Base-by-base conservation (phyloP, 495 filamentous ascomycete species). In the Penicillium angulare region DNA sequence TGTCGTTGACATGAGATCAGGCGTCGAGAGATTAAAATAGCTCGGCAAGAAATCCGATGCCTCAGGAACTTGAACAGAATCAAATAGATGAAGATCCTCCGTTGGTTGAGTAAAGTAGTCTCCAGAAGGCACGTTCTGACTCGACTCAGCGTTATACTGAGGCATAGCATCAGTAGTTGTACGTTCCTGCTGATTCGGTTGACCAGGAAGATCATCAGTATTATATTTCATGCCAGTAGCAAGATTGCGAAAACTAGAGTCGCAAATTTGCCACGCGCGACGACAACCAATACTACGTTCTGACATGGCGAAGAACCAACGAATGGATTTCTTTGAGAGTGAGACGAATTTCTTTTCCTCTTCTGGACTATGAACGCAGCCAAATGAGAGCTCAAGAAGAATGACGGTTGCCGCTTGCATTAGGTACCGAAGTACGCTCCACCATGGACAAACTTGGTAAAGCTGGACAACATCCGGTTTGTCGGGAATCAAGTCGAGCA, bases 361-460 rank as follows among this genome's bases (percentile, higher is more conserved):
- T 18, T 73, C 59, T 13, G 79, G 80, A 36, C 75, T 67, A 55
- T 86, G 82, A 33, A 79, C 65, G 39, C 71, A 67, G 36, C 73
- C 69, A 52, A 84, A 81, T 2, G 81, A 79, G 26, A 84, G 63
- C 54, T 87, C 85, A 15, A 86, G 70, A 50, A 87, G 75, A 5
- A 87, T 65, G 8, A 86, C 74, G 0, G 76, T 79, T 2, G 77
- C 69, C 2, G 82, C 74, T 61, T 86, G 81, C 72, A 85, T 84
- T 18, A 88, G 61, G 48, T 81, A 80, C 51, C 86, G 85, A 6
- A 88, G 64, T 4, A 83, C 66, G 39, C 74, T 76, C 82, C 83
- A 88, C 84, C 84, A 88, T 15, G 83, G 82, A 6, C 74, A 69
- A 12, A 79, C 64, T 17, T 70, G 56, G 51, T 85, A 84, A 3